Evolutionary conservation across 164 flowering plant genomes (phyloP).

Genomic region (Houttuynia cordata): DNA sequence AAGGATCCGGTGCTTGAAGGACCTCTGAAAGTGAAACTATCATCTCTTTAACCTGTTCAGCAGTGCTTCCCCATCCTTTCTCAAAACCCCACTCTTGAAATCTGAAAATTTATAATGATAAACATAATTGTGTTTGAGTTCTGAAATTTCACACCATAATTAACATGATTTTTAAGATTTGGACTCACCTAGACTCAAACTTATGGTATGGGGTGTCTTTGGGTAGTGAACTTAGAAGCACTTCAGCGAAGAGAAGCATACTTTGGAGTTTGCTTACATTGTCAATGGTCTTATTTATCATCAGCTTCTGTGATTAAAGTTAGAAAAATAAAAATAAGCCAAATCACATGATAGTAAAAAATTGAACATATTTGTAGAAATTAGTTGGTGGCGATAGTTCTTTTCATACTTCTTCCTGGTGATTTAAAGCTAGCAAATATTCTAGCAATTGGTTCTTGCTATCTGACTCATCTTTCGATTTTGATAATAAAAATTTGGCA

Average conservation of each 20-base stretch:
- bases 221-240: slow-evolving; percentile 32
- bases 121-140: neutral
- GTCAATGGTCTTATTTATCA: slow-evolving; percentile 62
- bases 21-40: slow-evolving; percentile 55
- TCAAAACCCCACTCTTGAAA: slow-evolving; percentile 79
- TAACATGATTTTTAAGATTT: neutral
- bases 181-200: slow-evolving; percentile 50
- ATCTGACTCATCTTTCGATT: slow-evolving; percentile 21
- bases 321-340: neutral
- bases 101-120: slow-evolving; percentile 19
- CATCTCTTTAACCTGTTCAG: slow-evolving; percentile 63
- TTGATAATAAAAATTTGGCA: slow-evolving; percentile 53
- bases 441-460: slow-evolving; percentile 46
- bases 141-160: neutral
- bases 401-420: slow-evolving; percentile 60
- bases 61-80: slow-evolving; percentile 91
- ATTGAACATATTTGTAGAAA: neutral
- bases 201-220: slow-evolving; percentile 48
- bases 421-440: slow-evolving; percentile 38
- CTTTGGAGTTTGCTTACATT: slow-evolving; percentile 52
- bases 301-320: slow-evolving; percentile 45
- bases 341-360: neutral
- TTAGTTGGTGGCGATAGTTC: neutral
- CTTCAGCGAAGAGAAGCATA: slow-evolving; percentile 55
- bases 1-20: slow-evolving; percentile 82